Evolutionary conservation across 2,329 filamentous ascomycete species (phyloP).

Genomic region (Xylariomycetidae sp.): DNA sequence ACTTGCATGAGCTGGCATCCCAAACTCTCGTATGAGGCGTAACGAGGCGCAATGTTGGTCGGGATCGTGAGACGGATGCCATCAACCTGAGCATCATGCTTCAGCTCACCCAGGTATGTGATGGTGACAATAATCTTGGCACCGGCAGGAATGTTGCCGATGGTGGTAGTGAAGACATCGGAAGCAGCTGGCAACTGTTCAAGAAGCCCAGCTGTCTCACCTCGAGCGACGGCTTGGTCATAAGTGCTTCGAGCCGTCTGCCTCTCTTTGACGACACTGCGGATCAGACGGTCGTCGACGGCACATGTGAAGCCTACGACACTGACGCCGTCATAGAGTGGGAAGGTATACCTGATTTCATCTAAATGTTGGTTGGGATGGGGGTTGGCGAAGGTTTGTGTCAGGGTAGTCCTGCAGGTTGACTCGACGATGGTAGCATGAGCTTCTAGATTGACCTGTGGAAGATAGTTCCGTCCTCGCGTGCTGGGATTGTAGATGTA

Average conservation of each 20-base stretch:
- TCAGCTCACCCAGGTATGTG: conserved; percentile 65
- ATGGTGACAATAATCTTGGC: conserved; percentile 57
- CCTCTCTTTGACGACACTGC: conserved; percentile 63
- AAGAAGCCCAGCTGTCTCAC: conserved; percentile 60
- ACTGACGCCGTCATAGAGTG: conserved; percentile 67
- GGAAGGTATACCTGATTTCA: conserved; percentile 63
- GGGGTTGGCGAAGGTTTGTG: background rate
- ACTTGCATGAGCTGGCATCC: conserved; percentile 9
- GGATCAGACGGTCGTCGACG: conserved; percentile 55
- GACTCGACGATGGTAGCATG: background rate
- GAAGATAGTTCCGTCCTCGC: too few species aligned
- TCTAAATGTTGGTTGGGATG: too few species aligned
- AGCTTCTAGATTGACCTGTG: background rate
- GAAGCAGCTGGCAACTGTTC: conserved; percentile 55
- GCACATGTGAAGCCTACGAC: conserved; percentile 64
- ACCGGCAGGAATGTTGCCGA: conserved; percentile 62
- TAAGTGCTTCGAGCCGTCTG: conserved; percentile 57
- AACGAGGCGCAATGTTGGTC: conserved; percentile 61
- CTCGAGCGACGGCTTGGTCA: conserved; percentile 50
- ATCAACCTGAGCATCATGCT: conserved; percentile 65
- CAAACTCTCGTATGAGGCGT: conserved; percentile 54
- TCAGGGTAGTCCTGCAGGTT: background rate
- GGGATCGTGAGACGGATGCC: conserved; percentile 67
- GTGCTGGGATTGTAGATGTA: too few species aligned
- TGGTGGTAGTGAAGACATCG: conserved; percentile 63